Base-by-base conservation (phyloP, 1,284 basidiomycete species). In the Kalmanozyma brasiliensis region DNA sequence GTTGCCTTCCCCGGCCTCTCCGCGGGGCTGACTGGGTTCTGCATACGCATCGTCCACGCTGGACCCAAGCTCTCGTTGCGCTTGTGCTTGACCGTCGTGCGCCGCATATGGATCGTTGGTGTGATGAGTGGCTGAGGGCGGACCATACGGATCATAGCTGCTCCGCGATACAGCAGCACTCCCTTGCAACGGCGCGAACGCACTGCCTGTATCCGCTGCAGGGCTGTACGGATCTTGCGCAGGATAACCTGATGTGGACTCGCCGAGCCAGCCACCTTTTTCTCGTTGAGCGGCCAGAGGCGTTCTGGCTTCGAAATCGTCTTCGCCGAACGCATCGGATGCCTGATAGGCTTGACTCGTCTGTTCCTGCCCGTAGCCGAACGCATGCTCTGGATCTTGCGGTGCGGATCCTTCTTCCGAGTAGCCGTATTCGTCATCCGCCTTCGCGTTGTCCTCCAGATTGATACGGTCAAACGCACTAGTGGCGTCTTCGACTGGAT, bases 291-390 rank as follows among this genome's bases (percentile, higher is more conserved):
- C 52, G 13, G 56, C 62, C 19, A 59, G 33, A 2, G 56, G 62
- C 30, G 62, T 65, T 24, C 43, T 53, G 1, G 62, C 62, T 6
- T 65, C 51, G 19, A 47, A 7, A 23, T 58, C 55, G 13, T 64
- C 62, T 33, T 58, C 55, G 29, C 33, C 49, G 2, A 29, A 14
- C 9, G 34, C 46, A 22, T 37, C 38, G 10, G 26, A 46, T 33
- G 10, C 14, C 20, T 26, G 5, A 19, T 30, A 19, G 24, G 7
- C 6, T n/a, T 35, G 45, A 32, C n/a, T 22, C 40, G 17, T 38
- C 40, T 4, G 34, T 32, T 8, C 23, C 22, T 22, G 48, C 30
- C 23, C 35, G 35, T 55, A 55, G 8, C 9, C 10, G 10, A 22
- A 23, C 7, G 33, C n/a, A 22, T 44, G 57, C 26, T 41, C 22